Evolutionary conservation across 768 basidiomycete species (phyloP), one percentile per base, ranked within the genome.

Genomic region (Collybiopsis confluens): DNA sequence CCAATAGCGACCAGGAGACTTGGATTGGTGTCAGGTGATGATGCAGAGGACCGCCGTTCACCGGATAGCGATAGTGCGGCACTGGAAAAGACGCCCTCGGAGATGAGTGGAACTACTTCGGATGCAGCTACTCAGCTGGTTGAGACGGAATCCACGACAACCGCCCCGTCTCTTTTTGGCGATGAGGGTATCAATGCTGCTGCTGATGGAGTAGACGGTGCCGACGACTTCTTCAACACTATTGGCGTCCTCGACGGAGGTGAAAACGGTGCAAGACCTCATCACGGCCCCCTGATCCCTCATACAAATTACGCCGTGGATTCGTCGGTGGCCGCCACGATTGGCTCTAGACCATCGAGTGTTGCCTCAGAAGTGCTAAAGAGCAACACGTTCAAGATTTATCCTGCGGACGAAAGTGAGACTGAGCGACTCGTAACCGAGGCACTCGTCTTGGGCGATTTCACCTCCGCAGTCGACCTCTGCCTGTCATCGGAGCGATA

Each of bases 381-480:
- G 71, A 84, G 74, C 58, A 88, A 86, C 59, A 87, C 85, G 1
- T 99, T 99, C 78, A 85, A 78, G 69, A 95, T 98, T 58, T 96
- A 94, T 64, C 91, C 94, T 0, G 63, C 73, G 8, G 88, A 92
- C 38, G 94, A 96, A 68, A 86, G 86, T 9, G 90, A 96, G 57
- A 85, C 85, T 0, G 95, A 98, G 62, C 77, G 84, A 18, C 75
- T 99, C 15, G 79, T 98, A 59, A 97, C 96, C 1, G 92, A 92
- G 63, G 90, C 96, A 2, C 78, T 98, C 36, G 92, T 99, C 2
- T 76, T 98, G 9, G 96, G 97, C n/a, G 95, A 99, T 67, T 98
- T 98, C 58, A 80, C 83, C 61, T 88, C 85, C 15, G 96, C 97
- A 1, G 97, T 98, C 16, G 85, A 89, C 2, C 76, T 98, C 1